Percentiles rank a stretch among this genome's conserved stretches.
Conservation (phyloP, 2,329 filamentous ascomycete species). For the Onygena corvina region DNA sequence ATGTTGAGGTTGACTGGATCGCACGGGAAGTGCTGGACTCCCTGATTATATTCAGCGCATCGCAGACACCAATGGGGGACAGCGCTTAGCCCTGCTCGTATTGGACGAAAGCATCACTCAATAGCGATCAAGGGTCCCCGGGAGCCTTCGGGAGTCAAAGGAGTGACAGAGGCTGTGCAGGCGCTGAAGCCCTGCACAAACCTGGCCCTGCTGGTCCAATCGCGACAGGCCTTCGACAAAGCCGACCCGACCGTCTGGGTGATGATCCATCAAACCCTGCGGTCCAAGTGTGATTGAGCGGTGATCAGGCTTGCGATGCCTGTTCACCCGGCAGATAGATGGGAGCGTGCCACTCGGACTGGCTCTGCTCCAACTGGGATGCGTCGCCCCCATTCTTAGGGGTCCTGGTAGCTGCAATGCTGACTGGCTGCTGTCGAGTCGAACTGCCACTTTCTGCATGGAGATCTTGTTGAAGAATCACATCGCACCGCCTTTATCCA, state of each 20-base stretch:
- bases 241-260: neutral
- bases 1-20: too few species aligned
- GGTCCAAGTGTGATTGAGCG: neutral
- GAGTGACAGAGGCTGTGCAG: slow-evolving; percentile 1
- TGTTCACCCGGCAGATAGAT: neutral
- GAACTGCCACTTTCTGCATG: slow-evolving; percentile 1
- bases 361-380: neutral
- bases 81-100: slow-evolving; percentile 3
- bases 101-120: slow-evolving; percentile 5
- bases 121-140: slow-evolving; percentile 1
- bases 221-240: neutral
- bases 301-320: slow-evolving; percentile 4
- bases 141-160: neutral
- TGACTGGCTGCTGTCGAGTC: slow-evolving; percentile 1
- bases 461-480: neutral
- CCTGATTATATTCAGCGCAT: slow-evolving; percentile 1
- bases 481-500: neutral
- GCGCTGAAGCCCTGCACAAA: neutral
- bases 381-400: neutral
- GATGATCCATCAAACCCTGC: neutral
- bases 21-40: neutral
- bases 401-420: neutral
- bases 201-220: neutral
- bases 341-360: neutral
- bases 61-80: neutral